Percentiles rank a stretch among this genome's conserved stretches.
phyloP scores from a whole-genome alignment of 768 basidiomycete species.

The Leccinum disarticulatum region DNA sequence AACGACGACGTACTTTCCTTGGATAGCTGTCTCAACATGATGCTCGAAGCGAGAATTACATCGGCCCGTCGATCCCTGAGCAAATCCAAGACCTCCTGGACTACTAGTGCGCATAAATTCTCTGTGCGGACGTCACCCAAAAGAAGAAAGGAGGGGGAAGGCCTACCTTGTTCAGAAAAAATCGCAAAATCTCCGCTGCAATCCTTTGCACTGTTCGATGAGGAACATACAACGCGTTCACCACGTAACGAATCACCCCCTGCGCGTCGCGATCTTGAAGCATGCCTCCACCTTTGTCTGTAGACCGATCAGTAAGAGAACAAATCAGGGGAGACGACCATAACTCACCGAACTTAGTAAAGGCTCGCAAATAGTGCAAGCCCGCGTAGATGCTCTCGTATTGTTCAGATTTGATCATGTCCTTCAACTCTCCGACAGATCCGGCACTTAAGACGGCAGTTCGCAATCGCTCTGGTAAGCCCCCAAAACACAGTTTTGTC shows the following conservation, averaged over 20 bases:
- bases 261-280: conserved; percentile 2
- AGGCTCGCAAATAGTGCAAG: conserved; percentile 24
- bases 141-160: not conserved
- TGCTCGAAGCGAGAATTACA: conserved; percentile 19
- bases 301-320: not conserved
- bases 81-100: conserved; percentile 13
- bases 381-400: conserved; percentile 17
- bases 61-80: conserved; percentile 18
- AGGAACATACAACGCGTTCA: conserved; percentile 17
- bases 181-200: conserved; percentile 13
- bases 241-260: conserved; percentile 12
- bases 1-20: conserved; percentile 13
- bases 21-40: conserved; percentile 13
- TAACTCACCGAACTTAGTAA: conserved; percentile 21
- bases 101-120: conserved; percentile 7
- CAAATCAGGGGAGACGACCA: not conserved
- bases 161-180: conserved; percentile 14
- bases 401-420: conserved; percentile 15
- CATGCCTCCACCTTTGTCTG: conserved; percentile 9
- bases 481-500: not conserved
- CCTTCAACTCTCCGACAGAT: conserved; percentile 11
- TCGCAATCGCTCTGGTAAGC: conserved; percentile 17
- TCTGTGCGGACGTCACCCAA: conserved; percentile 4
- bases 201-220: conserved; percentile 17
- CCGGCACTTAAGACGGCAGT: conserved; percentile 14